phyloP scores from a whole-genome alignment of 2,329 filamentous ascomycete species.

The Curvularia verruculosa region DNA sequence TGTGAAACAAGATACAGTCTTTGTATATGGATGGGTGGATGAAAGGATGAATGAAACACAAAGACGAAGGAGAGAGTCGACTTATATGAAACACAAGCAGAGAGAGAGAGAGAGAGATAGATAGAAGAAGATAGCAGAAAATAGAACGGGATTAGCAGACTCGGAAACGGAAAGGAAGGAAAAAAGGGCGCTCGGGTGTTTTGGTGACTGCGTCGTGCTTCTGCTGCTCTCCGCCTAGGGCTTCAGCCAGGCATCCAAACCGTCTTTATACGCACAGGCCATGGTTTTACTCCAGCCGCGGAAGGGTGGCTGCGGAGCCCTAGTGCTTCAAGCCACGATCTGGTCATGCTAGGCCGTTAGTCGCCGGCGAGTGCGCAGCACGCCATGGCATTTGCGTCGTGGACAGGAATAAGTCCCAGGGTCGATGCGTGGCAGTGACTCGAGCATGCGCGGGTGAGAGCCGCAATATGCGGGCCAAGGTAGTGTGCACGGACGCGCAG shows the following conservation, averaged over 20 bases:
- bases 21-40: constrained; percentile 8
- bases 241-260: constrained; percentile 32
- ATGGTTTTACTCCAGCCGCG: constrained; percentile 13
- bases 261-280: constrained; percentile 39
- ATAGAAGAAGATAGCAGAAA: constrained; percentile 10
- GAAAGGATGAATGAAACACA: constrained; percentile 19
- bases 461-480: constrained; percentile 21
- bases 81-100: constrained; percentile 30
- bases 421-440: constrained; percentile 31
- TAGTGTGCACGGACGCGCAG: constrained; percentile 8
- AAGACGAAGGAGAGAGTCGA: constrained; percentile 16
- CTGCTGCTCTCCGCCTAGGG: constrained; percentile 4
- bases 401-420: constrained; percentile 40
- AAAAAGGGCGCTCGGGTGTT: constrained; percentile 17
- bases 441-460: constrained; percentile 21
- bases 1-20: constrained; percentile 16
- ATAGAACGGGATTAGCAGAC: constrained; percentile 13
- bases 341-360: constrained; percentile 31
- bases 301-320: constrained; percentile 21
- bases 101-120: constrained; percentile 3
- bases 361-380: constrained; percentile 28
- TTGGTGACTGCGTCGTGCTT: constrained; percentile 19
- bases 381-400: constrained; percentile 7
- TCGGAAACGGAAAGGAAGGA: constrained; percentile 14
- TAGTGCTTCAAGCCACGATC: constrained; percentile 21